Evolutionary conservation across 345 rosid genomes (phyloP).

Genomic region (Rhodamnia argentea): DNA sequence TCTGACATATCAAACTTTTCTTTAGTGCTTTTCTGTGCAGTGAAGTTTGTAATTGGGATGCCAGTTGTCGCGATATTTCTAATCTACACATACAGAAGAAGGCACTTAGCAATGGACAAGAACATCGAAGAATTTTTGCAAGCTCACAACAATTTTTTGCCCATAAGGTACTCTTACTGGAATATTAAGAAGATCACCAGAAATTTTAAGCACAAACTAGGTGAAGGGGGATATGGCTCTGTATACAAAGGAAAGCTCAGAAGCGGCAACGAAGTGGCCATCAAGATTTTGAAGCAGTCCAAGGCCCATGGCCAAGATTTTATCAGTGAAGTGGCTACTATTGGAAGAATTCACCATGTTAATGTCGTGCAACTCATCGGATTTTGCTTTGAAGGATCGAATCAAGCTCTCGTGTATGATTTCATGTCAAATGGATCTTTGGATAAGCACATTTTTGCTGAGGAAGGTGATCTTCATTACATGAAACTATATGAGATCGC

Average conservation of each 20-base stretch:
- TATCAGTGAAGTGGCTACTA: background rate
- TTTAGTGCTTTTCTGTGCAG: background rate
- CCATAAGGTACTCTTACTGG: background rate
- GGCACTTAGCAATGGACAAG: background rate
- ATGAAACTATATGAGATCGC: background rate
- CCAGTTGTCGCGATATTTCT: background rate
- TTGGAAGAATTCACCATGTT: background rate
- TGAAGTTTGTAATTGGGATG: fast-evolving
- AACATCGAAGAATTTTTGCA: background rate
- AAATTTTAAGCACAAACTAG: background rate
- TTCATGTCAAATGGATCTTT: background rate
- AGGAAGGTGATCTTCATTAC: background rate
- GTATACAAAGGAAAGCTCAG: background rate
- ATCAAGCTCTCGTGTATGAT: background rate
- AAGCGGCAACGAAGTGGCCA: background rate
- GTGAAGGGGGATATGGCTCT: background rate
- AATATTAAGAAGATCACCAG: background rate
- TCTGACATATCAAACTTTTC: background rate
- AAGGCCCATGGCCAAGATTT: background rate
- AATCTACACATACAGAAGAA: background rate
- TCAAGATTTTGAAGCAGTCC: background rate
- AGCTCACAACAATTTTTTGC: background rate
- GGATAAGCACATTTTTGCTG: background rate
- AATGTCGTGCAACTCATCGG: background rate
- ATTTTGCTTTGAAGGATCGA: background rate